Percentiles rank a stretch among this genome's conserved stretches.
These are phyloP conservation scores for Dendrobium catenatum DNA, from an alignment of 106 monocot genomes.

Conservation along the genomic window DNA sequence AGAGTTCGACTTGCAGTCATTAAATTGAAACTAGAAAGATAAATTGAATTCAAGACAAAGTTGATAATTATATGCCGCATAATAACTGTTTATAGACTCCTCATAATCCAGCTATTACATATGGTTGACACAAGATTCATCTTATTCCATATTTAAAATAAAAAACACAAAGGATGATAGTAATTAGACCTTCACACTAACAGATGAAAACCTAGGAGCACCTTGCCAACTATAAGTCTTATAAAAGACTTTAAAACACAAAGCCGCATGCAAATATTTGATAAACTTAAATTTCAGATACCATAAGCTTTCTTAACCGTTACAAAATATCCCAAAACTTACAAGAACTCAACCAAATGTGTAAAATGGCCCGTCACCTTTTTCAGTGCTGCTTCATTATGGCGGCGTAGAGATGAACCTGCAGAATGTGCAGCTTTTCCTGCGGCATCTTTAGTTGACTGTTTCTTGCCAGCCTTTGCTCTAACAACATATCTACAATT, in stretches of 20 bases:
- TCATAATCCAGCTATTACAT: too few relatives aligned
- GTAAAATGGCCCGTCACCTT: conserved; percentile 32
- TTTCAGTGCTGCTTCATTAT: conserved; percentile 94
- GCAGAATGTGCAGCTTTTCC: conserved; percentile 85
- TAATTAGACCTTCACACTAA: not conserved
- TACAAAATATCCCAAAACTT: not conserved
- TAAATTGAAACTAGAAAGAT: too few relatives aligned
- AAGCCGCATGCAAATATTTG: not conserved
- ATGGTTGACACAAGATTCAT: too few relatives aligned
- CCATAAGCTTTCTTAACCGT: not conserved
- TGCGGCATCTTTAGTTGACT: conserved; percentile 90
- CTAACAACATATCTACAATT: conserved; percentile 68
- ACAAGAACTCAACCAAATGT: not conserved
- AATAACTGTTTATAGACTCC: too few relatives aligned
- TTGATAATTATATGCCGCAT: too few relatives aligned
- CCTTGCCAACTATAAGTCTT: not conserved
- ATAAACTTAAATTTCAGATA: not conserved
- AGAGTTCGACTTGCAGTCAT: too few relatives aligned
- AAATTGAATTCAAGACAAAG: too few relatives aligned
- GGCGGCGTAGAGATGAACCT: conserved; percentile 83
- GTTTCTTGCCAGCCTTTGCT: conserved; percentile 84
- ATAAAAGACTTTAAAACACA: not conserved
- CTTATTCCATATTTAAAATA: too few relatives aligned
- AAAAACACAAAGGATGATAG: not conserved
- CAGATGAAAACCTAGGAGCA: not conserved